Conservation (phyloP, 192 early-diverging fungal genomes). For the Backusella psychrophila region DNA sequence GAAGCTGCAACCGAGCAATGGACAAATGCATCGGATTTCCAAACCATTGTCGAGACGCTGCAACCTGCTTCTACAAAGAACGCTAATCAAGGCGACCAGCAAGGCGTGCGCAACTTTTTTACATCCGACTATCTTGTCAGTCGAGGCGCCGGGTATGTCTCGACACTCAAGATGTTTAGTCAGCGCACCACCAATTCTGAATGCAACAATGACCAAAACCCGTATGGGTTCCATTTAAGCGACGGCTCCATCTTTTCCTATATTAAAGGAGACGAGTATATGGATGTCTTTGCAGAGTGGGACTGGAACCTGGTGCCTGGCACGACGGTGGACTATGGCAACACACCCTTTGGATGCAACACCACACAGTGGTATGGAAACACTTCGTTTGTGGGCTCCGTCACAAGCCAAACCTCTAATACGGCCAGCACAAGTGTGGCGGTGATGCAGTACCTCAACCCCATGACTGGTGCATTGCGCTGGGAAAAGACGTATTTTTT, state of each 20-base stretch:
- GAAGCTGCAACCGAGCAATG: constrained; percentile 12
- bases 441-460: constrained; percentile 28
- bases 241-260: constrained; percentile 29
- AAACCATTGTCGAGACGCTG: neutral
- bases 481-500: constrained; percentile 31
- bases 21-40: constrained; percentile 6
- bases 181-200: constrained; percentile 23
- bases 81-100: neutral
- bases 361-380: constrained; percentile 17
- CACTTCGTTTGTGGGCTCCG: constrained; percentile 27
- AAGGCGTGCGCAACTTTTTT: constrained; percentile 4
- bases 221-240: constrained; percentile 27
- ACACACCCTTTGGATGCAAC: constrained; percentile 14
- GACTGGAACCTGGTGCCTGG: constrained; percentile 33
- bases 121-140: constrained; percentile 16
- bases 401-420: neutral
- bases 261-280: constrained; percentile 22
- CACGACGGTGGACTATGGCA: constrained; percentile 25
- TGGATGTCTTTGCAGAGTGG: constrained; percentile 29
- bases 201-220: constrained; percentile 27
- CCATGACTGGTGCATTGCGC: constrained; percentile 2
- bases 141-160: constrained; percentile 7
- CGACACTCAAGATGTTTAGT: constrained; percentile 27
- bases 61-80: neutral
- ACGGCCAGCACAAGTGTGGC: constrained; percentile 14